Conservation (phyloP, 805 yeast species). For the Peterozyma xylosa region DNA sequence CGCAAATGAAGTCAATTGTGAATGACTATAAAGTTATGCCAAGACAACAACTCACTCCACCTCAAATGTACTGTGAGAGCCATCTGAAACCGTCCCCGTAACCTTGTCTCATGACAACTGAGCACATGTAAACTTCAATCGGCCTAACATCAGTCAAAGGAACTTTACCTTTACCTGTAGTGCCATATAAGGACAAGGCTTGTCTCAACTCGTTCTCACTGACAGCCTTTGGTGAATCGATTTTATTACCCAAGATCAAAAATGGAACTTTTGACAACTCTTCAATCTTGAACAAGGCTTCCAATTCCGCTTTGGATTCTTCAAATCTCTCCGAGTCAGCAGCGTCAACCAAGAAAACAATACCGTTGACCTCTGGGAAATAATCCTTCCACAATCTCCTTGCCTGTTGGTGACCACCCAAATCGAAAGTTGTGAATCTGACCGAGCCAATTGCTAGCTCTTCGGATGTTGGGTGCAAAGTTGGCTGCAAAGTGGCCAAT, state of each 20-base stretch:
- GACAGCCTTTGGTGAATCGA: constrained; percentile 90
- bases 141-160: constrained; percentile 75
- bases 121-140: constrained; percentile 93
- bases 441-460: constrained; percentile 95
- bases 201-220: constrained; percentile 90
- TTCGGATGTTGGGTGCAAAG: constrained; percentile 97
- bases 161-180: constrained; percentile 84
- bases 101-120: constrained; percentile 97
- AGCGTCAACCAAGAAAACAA: constrained; percentile 92
- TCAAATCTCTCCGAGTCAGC: constrained; percentile 94
- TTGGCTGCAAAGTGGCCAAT: constrained; percentile 95
- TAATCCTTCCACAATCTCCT: constrained; percentile 99
- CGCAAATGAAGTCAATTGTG: not conserved
- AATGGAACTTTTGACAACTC: constrained; percentile 89
- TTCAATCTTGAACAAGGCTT: constrained; percentile 85
- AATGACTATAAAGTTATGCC: not conserved
- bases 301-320: constrained; percentile 92
- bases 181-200: constrained; percentile 77
- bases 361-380: constrained; percentile 98
- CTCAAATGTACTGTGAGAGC: constrained; percentile 89
- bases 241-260: constrained; percentile 91
- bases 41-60: no score
- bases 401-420: constrained; percentile 98
- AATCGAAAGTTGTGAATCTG: constrained; percentile 94
- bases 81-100: constrained; percentile 98